These are phyloP conservation scores for Paramyrothecium sp. DNA, from an alignment of 2,329 filamentous ascomycete species.

Conservation along the genomic window DNA sequence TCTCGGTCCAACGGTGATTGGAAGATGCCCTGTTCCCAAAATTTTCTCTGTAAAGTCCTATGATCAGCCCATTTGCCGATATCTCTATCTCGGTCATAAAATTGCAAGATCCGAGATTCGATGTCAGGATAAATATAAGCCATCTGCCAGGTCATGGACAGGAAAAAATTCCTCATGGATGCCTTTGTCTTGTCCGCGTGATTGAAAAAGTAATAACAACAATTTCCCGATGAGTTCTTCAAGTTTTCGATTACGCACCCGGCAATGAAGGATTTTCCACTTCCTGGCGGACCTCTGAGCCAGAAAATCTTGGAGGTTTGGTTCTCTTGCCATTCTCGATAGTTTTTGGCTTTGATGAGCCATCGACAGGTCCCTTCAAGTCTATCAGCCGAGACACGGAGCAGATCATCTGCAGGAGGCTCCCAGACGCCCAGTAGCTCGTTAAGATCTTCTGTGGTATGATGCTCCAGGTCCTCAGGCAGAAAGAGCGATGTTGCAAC, in stretches of 20 bases:
- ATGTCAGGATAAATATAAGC: background rate
- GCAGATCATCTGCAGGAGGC: background rate
- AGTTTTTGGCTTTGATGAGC: background rate
- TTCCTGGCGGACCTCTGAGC: background rate
- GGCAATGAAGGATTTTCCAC: background rate
- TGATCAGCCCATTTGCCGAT: background rate
- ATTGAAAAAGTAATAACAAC: conserved; percentile 2
- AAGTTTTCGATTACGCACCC: background rate
- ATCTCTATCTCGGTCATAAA: background rate
- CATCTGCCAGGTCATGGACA: conserved; percentile 1
- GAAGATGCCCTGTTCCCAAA: conserved; percentile 1
- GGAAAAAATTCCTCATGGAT: background rate
- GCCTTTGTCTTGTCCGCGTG: background rate
- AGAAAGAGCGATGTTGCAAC: background rate
- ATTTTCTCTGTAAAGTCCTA: conserved; percentile 1
- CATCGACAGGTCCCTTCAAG: background rate
- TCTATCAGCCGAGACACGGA: background rate
- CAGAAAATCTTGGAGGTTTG: background rate
- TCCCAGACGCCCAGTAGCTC: background rate
- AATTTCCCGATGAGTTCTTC: background rate
- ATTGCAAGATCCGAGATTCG: background rate
- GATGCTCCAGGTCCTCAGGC: background rate
- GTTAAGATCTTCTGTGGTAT: background rate
- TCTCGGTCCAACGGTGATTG: background rate
- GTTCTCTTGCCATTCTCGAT: background rate